Evolutionary conservation across 2,329 filamentous ascomycete genomes (phyloP), one percentile per base, ranked within the genome.

Genomic region (Hirsutella rhossiliensis): DNA sequence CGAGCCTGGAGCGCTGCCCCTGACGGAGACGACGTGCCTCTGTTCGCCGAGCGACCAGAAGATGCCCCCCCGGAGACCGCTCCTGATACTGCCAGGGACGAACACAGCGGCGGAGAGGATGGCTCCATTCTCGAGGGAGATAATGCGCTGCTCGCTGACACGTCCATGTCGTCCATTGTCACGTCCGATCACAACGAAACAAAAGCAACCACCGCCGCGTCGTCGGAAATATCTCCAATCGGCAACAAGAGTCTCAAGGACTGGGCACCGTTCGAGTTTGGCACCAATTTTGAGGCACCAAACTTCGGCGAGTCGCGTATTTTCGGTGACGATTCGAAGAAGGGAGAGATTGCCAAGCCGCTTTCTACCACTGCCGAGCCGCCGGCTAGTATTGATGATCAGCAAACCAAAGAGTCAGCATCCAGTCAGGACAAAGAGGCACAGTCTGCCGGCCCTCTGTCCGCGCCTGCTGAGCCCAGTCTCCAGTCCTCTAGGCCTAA

Each of bases 21-120:
- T 43, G 80, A 84, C 54, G 82, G 77, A 17, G 81, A 94, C 53
- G 76, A 82, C 41, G 79, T 90, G 20, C 82, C 84, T 19, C 70
- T 78, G 42, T 94, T 94, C 60, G 86, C 87, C 9, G 70, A 77
- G 42, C 72, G 70, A 13, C 66, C 64, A n/a, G 40, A 48, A 19
- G n/a, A 38, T 4, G 23, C 13, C 19, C 39, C 43, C 5, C 45
- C 47, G 5, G 44, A 49, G 7, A 37, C 45, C 5, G 20, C 43
- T 54, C 51, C 49, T 30, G 51, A 48, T 5, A 44, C 30, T 19
- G 3, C 30, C 41, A 50, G 50, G 28, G 56, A 59, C 32, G 50
- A 50, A 13, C 50, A 52, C 4, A 54, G 52, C 44, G 50, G 44
- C 23, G 54, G 47, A 4, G 59, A 63, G 31, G 54, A 56, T 29